Evolutionary conservation across 2,329 filamentous ascomycete species (phyloP).

Genomic region (Davidsoniella neocaledoniae): DNA sequence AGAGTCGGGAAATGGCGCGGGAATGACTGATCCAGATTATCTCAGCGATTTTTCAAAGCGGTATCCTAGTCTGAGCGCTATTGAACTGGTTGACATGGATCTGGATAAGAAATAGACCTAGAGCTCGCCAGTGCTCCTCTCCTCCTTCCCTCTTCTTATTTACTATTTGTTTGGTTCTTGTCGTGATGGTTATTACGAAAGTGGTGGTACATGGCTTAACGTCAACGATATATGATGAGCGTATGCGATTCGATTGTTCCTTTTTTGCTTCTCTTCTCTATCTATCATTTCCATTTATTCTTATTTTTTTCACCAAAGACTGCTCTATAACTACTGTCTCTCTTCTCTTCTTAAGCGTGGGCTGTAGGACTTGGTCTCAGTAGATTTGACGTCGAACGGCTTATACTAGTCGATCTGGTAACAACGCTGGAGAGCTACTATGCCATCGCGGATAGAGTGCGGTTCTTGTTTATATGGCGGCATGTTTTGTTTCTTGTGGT

Average conservation of each 20-base stretch:
- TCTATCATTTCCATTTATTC: background rate
- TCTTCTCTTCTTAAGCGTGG: too few relatives aligned
- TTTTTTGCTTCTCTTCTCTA: background rate
- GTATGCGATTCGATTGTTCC: background rate
- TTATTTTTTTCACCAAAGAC: background rate
- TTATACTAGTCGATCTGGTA: too few relatives aligned
- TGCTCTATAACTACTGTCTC: too few relatives aligned
- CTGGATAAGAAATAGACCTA: constrained; percentile 18
- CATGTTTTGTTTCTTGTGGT: background rate
- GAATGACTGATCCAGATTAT: constrained; percentile 44
- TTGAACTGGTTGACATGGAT: constrained; percentile 77
- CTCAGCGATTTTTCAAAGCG: constrained; percentile 60
- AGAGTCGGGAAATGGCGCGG: constrained; percentile 36
- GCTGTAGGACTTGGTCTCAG: too few relatives aligned
- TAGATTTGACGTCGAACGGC: too few relatives aligned
- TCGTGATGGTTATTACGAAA: background rate
- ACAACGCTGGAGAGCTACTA: too few relatives aligned
- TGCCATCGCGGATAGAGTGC: too few relatives aligned
- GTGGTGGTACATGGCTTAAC: too few relatives aligned
- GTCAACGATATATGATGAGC: background rate
- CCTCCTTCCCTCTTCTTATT: too few relatives aligned
- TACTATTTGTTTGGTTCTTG: background rate
- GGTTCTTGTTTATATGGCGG: background rate
- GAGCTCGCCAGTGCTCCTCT: too few relatives aligned
- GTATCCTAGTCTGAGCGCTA: constrained; percentile 67